Base-by-base conservation (phyloP, 208 protist species). In the Trypanosoma rangeli region DNA sequence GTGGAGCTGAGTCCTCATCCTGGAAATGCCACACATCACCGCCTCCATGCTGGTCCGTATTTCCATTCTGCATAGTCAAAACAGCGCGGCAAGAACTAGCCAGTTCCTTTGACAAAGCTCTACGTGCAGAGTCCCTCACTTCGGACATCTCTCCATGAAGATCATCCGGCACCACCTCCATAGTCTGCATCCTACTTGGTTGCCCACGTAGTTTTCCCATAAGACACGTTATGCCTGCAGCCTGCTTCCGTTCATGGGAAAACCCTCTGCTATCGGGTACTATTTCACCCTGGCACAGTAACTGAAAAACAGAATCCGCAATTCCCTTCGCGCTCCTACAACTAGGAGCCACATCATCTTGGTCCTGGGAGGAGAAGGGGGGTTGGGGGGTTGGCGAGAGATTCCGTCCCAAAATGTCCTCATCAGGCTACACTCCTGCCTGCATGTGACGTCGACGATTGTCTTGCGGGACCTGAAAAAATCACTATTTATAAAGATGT, bases 151-250 rank as follows among this genome's bases (percentile, higher is more conserved):
- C 62, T 4, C 5, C 20, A 2, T 44, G 20, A 10, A 68, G 44
- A 0, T 15, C 10, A 55, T 24, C 33, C 15, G 69, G 7, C 54
- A 68, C 22, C n/a, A 56, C 62, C 33, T 64, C 33, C 18, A 75
- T 20, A 24, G 10, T 18, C 33, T 59, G 20, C 52, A 69, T 29
- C 35, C 55, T 70, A 5, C 68, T 31, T 20, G 68, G 50, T 55
- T 62, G 46, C 37, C 5, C 29, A 18, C 63, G 28, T 35, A 75
- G 70, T 50, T 69, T 63, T 26, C 64, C 70, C 49, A 75, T 60
- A 18, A 75, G 37, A n/a, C 31, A 61, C 10, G 22, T 24, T n/a
- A 70, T 42, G 54, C 16, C 28, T 9, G 42, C 42, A 46, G 5
- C 42, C 13, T 46, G 13, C 42, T 9, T 46, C 42, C 8, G 13